Base-by-base conservation (phyloP, 345 rosid genomes). In the Acer campestre region DNA sequence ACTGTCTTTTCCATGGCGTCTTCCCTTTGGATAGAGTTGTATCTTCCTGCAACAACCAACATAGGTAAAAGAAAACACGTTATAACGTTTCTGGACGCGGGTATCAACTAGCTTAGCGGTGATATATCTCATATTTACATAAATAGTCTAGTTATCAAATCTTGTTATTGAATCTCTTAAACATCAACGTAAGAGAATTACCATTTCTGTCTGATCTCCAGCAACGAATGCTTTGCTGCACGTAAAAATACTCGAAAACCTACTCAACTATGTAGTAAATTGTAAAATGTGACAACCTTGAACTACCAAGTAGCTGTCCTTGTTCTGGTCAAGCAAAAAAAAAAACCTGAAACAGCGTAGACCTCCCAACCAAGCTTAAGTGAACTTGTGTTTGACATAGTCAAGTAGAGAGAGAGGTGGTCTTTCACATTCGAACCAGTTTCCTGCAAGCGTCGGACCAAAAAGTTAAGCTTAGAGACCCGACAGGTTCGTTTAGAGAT, bases 321-420 rank as follows among this genome's bases (percentile, higher is more conserved):
- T 73, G 83, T 74, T 78, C 81, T 86, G 90, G 71, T 89, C 85
- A 42, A 85, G 86, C 79, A 25, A 25, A n/a, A 89, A 72, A 69
- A 83, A 89, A 73, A 93, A 44, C 23, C 90, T 82, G 80, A 86
- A 81, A 76, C 78, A 1, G 86, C 87, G 14, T 61, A 78, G 78
- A 87, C 86, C 82, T 90, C 90, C 89, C 89, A 88, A 17, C 83
- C 86, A n/a, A 77, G 79, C 65, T 71, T 61, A 25, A 91, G 67
- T 2, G 89, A 87, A 59, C 66, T 79, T 72, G 89, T 67, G 79
- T 84, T 90, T 0, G 75, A 84, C 23, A 87, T 78, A 46, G 87
- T 84, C 78, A 91, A 79, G 84, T 93, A 85, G 56, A 87, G 18
- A 61, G 95, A 93, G 4, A 89, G 63, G 62, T 89, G 80, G 0